Percentiles rank a stretch among this genome's conserved stretches.
Conservation (phyloP, 805 yeast genomes). For the Cyberlindnera americana region DNA sequence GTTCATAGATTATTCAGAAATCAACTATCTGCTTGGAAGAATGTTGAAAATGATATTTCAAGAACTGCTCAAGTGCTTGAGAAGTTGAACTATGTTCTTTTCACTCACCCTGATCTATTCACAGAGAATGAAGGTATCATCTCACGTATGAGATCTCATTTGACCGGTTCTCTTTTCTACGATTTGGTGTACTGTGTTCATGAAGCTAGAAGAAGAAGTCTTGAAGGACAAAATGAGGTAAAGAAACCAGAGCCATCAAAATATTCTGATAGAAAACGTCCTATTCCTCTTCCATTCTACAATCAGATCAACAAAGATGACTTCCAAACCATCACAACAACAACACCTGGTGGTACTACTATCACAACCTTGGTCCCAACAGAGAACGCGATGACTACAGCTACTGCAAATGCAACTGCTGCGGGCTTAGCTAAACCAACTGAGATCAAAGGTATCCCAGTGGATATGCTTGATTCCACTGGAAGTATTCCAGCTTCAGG, state of each 20-base stretch:
- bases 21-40: conserved; percentile 85
- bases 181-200: conserved; percentile 94
- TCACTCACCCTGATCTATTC: conserved; percentile 83
- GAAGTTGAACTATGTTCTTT: conserved; percentile 79
- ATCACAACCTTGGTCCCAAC: conserved; percentile 87
- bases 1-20: conserved; percentile 86
- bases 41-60: conserved; percentile 81
- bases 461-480: conserved; percentile 72
- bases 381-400: conserved; percentile 64
- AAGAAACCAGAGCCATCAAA: conserved; percentile 23
- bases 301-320: conserved; percentile 88
- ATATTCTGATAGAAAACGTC: conserved; percentile 24
- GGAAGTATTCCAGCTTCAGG: conserved; percentile 49
- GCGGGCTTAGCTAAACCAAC: conserved; percentile 51
- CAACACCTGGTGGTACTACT: conserved; percentile 91
- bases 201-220: conserved; percentile 78
- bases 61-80: conserved; percentile 90
- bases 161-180: conserved; percentile 86
- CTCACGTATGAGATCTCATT: conserved; percentile 84
- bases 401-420: conserved; percentile 53
- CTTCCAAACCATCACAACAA: conserved; percentile 77
- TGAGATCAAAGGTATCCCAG: conserved; percentile 66
- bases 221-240: conserved; percentile 36
- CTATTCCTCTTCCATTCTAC: conserved; percentile 76
- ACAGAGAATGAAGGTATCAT: conserved; percentile 71